Evolutionary conservation across 345 rosid species (phyloP).

Genomic region (Bruguiera gymnorhiza): DNA sequence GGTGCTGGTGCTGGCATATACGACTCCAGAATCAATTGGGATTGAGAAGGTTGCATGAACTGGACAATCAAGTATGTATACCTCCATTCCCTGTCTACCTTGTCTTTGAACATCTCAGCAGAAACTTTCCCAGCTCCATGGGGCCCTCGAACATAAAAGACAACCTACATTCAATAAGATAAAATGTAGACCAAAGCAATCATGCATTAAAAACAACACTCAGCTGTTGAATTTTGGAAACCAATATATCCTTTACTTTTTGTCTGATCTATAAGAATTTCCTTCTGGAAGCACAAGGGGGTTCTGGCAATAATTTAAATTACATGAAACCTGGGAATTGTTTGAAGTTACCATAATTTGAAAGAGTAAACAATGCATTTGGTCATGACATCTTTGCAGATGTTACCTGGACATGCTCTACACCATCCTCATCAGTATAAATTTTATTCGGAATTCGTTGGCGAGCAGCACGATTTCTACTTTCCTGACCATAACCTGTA

Average conservation of each 20-base stretch:
- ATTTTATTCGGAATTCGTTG: slow-evolving; percentile 79
- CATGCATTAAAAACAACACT: not conserved
- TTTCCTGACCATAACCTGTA: slow-evolving; percentile 96
- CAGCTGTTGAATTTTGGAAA: not conserved
- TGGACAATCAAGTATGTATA: slow-evolving; percentile 81
- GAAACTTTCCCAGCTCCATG: slow-evolving; percentile 93
- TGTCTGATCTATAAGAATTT: too few species aligned
- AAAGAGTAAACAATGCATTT: not conserved
- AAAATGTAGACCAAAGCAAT: not conserved
- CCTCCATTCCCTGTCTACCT: slow-evolving; percentile 78
- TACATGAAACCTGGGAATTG: not conserved
- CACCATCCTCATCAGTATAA: slow-evolving; percentile 89
- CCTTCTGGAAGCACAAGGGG: not conserved
- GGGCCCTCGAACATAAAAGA: slow-evolving; percentile 83
- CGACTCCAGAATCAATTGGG: slow-evolving; percentile 78
- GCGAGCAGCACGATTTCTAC: slow-evolving; percentile 92
- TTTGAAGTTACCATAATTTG: not conserved
- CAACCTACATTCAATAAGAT: slow-evolving; percentile 42
- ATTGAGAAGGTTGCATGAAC: slow-evolving; percentile 60
- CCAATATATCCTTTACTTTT: too few species aligned
- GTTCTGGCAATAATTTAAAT: not conserved
- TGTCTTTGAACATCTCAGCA: slow-evolving; percentile 89
- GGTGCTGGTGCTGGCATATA: slow-evolving; percentile 60
- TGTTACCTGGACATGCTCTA: slow-evolving; percentile 84
- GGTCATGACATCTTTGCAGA: not conserved